phyloP scores from a whole-genome alignment of 169 alveolate genomes.

The Plasmodium inui region DNA sequence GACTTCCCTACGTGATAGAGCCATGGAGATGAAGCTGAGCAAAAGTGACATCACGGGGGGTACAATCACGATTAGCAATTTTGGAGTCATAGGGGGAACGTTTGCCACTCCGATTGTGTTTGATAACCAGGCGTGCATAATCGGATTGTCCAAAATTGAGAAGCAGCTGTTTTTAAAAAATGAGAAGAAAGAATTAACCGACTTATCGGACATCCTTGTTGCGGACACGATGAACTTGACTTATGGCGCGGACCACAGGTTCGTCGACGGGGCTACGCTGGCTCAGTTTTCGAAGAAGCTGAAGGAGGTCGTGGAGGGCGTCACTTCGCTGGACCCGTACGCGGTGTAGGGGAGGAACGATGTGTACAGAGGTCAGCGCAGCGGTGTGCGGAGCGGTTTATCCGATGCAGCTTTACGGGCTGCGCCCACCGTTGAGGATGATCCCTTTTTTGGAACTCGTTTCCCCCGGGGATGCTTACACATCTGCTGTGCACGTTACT shows the following conservation, averaged over 20 bases:
- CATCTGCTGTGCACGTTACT: background rate
- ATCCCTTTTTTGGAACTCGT: background rate
- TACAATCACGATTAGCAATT: slow-evolving; percentile 92
- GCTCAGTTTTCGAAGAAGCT: slow-evolving; percentile 80
- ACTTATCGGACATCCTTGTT: slow-evolving; percentile 25
- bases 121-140: slow-evolving; percentile 94
- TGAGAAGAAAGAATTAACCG: slow-evolving; percentile 59
- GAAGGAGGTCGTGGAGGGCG: slow-evolving; percentile 23
- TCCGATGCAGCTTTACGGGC: background rate
- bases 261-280: slow-evolving; percentile 95
- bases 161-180: slow-evolving; percentile 78
- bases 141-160: slow-evolving; percentile 85
- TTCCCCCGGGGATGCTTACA: background rate
- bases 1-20: slow-evolving; percentile 86
- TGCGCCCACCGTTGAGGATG: background rate
- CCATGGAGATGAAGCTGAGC: slow-evolving; percentile 84
- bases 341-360: background rate
- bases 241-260: slow-evolving; percentile 94
- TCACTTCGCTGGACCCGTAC: slow-evolving; percentile 24
- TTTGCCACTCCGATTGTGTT: slow-evolving; percentile 92
- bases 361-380: background rate
- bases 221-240: slow-evolving; percentile 56
- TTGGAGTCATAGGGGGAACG: slow-evolving; percentile 96
- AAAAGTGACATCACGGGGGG: slow-evolving; percentile 92
- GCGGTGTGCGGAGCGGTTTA: background rate